Base-by-base conservation (phyloP, 2,329 filamentous ascomycete species). In the Grosmannia penicillata region DNA sequence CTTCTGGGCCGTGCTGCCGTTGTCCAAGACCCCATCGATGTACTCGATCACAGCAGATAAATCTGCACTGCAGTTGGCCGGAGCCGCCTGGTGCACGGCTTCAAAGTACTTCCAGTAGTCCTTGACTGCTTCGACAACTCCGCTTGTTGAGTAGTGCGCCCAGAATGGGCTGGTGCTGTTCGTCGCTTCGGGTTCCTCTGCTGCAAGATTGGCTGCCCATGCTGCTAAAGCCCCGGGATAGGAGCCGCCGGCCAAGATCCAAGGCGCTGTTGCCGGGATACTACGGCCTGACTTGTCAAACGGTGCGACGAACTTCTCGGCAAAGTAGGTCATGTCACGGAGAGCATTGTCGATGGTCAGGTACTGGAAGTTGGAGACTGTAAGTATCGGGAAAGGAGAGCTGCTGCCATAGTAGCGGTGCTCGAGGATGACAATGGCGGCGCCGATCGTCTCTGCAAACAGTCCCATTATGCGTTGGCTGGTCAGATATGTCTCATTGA, bases 401-500 rank as follows among this genome's bases (percentile, higher is more conserved):
- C 57, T 61, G 35, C 51, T 45, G 35, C 61, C 61, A 54, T 55
- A 63, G 52, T 64, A 63, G 33, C 61, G 53, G 45, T 63, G 60
- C 50, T 64, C 61, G 27, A 63, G 34, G 21, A 64, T 45, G 32
- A 64, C 47, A 7, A 61, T 53, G 15, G 60, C 60, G 21, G 51
- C 60, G 23, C 59, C 59, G 4, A 58, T 49, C 29, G 51, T 49
- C 46, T 60, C 44, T 2, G 57, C 61, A 38, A 62, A 53, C n/a
- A 54, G 48, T n/a, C 61, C 61, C 1, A 56, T 49, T 37, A 62
- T 79, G 37, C 85, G 85, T 54, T 89, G 39, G 26, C 42, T 43
- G 5, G 45, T 43, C n/a, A 43, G 34, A 15, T 29, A 44, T 1
- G 42, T 39, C 8, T 8, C 17, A 18, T 45, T 48, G 39, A 41